Conservation (phyloP, 2,329 filamentous ascomycete genomes). For the Ceratocystis smalleyi region DNA sequence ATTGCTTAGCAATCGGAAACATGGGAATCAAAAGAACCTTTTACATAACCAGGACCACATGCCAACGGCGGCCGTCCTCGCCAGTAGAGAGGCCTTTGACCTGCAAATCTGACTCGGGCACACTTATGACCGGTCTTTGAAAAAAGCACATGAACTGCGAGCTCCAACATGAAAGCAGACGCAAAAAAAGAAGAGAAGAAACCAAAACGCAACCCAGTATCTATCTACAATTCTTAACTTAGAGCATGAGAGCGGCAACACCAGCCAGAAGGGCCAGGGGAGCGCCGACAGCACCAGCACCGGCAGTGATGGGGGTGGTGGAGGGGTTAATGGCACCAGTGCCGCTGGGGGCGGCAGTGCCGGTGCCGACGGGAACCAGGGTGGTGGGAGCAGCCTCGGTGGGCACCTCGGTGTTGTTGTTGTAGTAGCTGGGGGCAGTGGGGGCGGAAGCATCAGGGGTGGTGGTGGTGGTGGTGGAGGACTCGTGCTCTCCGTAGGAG, state of each 20-base stretch:
- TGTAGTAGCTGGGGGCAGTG: constrained; percentile 11
- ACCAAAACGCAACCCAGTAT: constrained; percentile 1
- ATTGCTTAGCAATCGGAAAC: not conserved
- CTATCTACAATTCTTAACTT: constrained; percentile 9
- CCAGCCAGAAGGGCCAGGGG: constrained; percentile 15
- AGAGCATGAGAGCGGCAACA: constrained; percentile 12
- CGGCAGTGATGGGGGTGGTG: constrained; percentile 16
- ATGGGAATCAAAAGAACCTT: not conserved
- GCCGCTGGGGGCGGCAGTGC: constrained; percentile 20
- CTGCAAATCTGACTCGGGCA: not conserved
- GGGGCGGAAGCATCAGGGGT: constrained; percentile 20
- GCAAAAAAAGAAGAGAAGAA: not conserved
- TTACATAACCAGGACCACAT: not conserved
- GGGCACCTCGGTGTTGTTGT: constrained; percentile 18
- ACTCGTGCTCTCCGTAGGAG: constrained; percentile 17
- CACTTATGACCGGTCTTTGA: not conserved
- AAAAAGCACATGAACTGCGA: not conserved
- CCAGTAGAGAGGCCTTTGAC: not conserved
- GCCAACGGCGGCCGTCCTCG: not conserved
- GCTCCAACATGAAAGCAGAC: not conserved
- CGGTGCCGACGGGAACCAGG: constrained; percentile 18
- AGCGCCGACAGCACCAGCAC: constrained; percentile 13
- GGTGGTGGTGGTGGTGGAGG: constrained; percentile 21
- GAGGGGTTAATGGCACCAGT: constrained; percentile 18
- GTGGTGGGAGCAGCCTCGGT: constrained; percentile 21